These are phyloP conservation scores for Massarina eburnea DNA, from an alignment of 2,329 filamentous ascomycete species.

Conservation along the genomic window DNA sequence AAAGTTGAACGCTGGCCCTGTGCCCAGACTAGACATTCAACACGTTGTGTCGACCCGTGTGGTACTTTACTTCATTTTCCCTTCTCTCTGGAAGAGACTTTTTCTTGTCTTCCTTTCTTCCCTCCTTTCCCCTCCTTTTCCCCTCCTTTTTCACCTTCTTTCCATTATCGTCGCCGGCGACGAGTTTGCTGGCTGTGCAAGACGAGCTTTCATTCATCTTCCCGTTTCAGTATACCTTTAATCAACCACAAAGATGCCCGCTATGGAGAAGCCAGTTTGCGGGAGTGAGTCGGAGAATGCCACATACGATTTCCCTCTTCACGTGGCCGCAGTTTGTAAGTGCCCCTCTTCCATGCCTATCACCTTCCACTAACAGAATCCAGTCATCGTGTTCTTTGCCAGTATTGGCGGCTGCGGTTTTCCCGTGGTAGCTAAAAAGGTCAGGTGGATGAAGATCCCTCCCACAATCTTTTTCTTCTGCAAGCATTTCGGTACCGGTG, in stretches of 20 bases:
- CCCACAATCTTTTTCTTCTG: conserved; percentile 62
- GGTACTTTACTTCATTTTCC: conserved; percentile 20
- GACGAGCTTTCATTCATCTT: conserved; percentile 13
- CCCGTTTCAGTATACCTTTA: conserved; percentile 11
- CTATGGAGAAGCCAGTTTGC: conserved; percentile 37
- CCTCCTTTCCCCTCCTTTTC: conserved; percentile 11
- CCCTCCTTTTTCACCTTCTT: conserved; percentile 14
- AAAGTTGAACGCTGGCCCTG: conserved; percentile 31
- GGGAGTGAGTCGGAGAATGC: conserved; percentile 31
- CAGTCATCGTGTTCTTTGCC: conserved; percentile 43
- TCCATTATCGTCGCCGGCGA: conserved; percentile 37
- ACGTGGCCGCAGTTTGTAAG: conserved; percentile 44
- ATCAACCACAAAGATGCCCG: conserved; percentile 24
- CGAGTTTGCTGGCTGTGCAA: conserved; percentile 34
- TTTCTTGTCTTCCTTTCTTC: conserved; percentile 16
- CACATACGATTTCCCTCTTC: conserved; percentile 41
- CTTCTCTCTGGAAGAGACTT: conserved; percentile 40
- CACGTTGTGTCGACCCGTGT: conserved; percentile 21
- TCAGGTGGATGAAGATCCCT: conserved; percentile 61
- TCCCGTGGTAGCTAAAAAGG: conserved; percentile 50
- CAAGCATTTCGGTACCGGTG: conserved; percentile 70
- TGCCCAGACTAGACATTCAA: conserved; percentile 31
- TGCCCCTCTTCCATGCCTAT: not conserved
- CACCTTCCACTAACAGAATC: conserved; percentile 14
- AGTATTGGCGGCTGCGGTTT: conserved; percentile 42